phyloP scores from a whole-genome alignment of 805 yeast species.

The Saccharomycopsis synnaedendra region DNA sequence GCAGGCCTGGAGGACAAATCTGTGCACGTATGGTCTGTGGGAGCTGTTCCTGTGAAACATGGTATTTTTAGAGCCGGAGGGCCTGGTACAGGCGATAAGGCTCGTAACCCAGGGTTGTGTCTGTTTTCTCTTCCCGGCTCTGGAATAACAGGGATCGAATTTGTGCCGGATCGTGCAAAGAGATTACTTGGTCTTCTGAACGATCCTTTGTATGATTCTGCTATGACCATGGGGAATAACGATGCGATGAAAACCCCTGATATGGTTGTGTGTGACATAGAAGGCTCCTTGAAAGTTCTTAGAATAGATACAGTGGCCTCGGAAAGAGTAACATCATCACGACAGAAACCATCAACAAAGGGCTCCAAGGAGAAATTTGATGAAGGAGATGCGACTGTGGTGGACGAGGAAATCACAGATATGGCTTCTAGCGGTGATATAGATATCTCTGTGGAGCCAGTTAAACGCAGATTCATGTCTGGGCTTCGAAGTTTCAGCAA shows the following conservation, averaged over 20 bases:
- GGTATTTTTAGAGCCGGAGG: no score
- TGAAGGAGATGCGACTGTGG: no score
- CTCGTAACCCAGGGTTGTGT: slow-evolving; percentile 50
- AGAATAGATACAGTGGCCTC: slow-evolving; percentile 63
- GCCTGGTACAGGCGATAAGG: slow-evolving; percentile 22
- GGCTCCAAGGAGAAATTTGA: background rate
- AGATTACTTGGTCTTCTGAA: slow-evolving; percentile 59
- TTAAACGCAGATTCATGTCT: background rate
- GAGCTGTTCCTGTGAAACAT: slow-evolving; percentile 11
- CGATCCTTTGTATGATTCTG: slow-evolving; percentile 67
- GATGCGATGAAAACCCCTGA: slow-evolving; percentile 25
- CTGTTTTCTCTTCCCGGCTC: slow-evolving; percentile 70
- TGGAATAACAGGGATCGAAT: slow-evolving; percentile 60
- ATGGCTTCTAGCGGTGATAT: background rate
- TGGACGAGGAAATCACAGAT: no score
- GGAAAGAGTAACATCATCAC: background rate
- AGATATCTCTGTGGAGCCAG: background rate
- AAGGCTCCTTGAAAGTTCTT: slow-evolving; percentile 65
- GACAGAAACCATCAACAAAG: background rate
- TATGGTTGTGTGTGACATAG: slow-evolving; percentile 65
- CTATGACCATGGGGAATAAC: slow-evolving; percentile 13
- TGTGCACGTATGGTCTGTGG: slow-evolving; percentile 68
- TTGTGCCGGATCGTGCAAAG: slow-evolving; percentile 65
- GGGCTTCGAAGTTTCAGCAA: background rate
- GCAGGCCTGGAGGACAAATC: slow-evolving; percentile 84